A percentile compares a stretch with the other conserved stretches of the same genome.
Conservation (phyloP, 2,329 filamentous ascomycete species). For the Leptographium procerum region DNA sequence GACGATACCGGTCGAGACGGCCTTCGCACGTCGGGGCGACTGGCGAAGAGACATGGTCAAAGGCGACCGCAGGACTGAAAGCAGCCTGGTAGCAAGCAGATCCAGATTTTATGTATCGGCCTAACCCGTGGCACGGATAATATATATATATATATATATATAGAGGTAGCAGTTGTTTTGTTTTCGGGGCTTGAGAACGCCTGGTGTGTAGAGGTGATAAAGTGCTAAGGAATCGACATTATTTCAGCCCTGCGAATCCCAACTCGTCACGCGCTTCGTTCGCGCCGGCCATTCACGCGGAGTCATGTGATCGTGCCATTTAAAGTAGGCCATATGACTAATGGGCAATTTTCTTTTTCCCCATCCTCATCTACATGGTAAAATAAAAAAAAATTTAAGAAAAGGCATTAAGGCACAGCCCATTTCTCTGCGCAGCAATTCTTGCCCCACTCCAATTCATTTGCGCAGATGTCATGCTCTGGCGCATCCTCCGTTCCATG, state of each 20-base stretch:
- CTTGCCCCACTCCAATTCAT: neutral
- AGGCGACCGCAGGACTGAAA: neutral
- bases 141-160: neutral
- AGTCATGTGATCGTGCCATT: neutral
- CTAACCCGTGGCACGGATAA: too few relatives aligned
- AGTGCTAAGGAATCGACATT: neutral
- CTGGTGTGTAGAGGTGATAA: neutral
- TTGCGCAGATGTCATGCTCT: slow-evolving; percentile 10
- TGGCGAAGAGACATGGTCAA: slow-evolving; percentile 9
- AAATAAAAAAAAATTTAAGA: neutral
- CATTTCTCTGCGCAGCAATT: neutral
- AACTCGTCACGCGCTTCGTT: neutral
- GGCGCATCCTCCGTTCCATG: slow-evolving; percentile 29
- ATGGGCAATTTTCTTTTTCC: neutral
- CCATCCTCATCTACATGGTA: neutral
- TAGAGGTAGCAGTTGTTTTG: neutral
- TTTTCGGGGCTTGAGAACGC: too few relatives aligned
- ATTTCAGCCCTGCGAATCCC: too few relatives aligned
- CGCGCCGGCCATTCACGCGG: neutral
- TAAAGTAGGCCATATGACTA: neutral
- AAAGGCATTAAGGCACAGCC: too few relatives aligned
- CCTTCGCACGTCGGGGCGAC: slow-evolving; percentile 4
- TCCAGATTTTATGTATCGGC: neutral
- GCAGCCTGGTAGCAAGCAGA: neutral
- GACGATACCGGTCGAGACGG: slow-evolving; percentile 19